Evolutionary conservation across 2,329 filamentous ascomycete genomes (phyloP), one percentile per base, ranked within the genome.

Genomic region (Phyllosticta ampelicida): DNA sequence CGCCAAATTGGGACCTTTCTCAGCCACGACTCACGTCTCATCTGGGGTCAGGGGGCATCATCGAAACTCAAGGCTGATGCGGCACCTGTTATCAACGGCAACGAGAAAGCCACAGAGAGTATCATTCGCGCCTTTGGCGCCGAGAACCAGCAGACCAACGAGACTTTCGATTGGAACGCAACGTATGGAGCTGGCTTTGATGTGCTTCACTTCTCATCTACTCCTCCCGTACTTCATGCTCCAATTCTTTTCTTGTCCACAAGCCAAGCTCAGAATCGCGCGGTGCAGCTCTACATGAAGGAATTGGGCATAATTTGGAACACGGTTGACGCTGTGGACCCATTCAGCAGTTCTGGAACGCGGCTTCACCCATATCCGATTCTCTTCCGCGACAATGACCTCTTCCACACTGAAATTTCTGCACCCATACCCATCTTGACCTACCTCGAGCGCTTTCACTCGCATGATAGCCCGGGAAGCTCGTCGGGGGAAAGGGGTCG

Each of bases 1-100:
- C 81, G 94, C 51, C 79, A 83, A 21, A 96, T 99, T 62, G 90
- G 85, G 1, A 99, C 94, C 0, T 97, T 90, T 67, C 73, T 96
- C 51, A 78, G 86, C 64, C 75, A 77, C 3, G 77, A 82, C n/a
- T 78, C 81, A 48, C 76, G 76, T 28, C 74, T 74, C 2, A 95
- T 99, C 57, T 97, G 91, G 92, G 94, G 94, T 13, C 91, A 96
- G 71, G 94, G 94, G 2, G 92, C 91, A 0, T 83, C 80, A 0
- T 76, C 75, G 6, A 95, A 96, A 73, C 77, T 75, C 0, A 77
- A 77, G 21, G 77, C 77, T 0, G 73, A 76, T 0, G 90, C 90
- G 0, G 74, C 75, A 0, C 65, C 75, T 0, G 84, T 95, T 10
- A 71, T 90, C 58, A 55, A 89, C 62, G 89, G 86, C 0, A 81